Evolutionary conservation across 768 basidiomycete genomes (phyloP), one percentile per base, ranked within the genome.

Genomic region (Fibroporia radiculosa): DNA sequence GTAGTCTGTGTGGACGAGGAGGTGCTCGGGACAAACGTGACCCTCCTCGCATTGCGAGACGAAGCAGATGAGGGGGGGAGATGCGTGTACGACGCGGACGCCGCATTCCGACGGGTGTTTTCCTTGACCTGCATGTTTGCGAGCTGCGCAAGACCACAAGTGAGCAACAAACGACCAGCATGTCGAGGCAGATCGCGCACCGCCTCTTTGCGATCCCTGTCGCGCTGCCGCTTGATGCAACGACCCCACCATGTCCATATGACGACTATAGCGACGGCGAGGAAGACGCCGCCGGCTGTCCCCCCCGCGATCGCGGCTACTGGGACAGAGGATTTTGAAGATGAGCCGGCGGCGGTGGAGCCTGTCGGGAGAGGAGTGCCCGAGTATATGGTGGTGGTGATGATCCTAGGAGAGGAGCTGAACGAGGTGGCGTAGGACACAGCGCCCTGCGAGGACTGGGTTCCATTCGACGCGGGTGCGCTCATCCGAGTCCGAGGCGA

Each of bases 301-400:
- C 77, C 77, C 5, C 76, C 76, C 5, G 63, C 72, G 48, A 80
- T 73, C 10, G 74, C 70, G 10, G 56, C 70, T 8, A 78, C 56
- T 6, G 77, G 77, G 6, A 77, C 49, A 27, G 52, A 18, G 0
- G 54, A 22, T 19, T 23, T 50, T 5, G 18, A 40, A 1, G 33
- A 31, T 25, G 8, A 36, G 22, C 13, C 31, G 4, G 38, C 48
- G 10, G 40, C 38, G 13, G 41, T 48, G 0, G 49, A 42, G 2
- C 49, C 12, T 20, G 41, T 47, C 20, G 46, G 44, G 11, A 50
- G 18, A 7, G 48, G 24, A 36, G 48, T 51, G 37, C 43, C 44
- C 16, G 51, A 26, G 47, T 54, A 58, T 40, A 58, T 50, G 25
- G 63, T 65, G 16, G 62, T 62, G 18, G 63, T 62, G 27, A 55